phyloP scores from a whole-genome alignment of 2,329 filamentous ascomycete species.

The Trichoderma afroharzianum region DNA sequence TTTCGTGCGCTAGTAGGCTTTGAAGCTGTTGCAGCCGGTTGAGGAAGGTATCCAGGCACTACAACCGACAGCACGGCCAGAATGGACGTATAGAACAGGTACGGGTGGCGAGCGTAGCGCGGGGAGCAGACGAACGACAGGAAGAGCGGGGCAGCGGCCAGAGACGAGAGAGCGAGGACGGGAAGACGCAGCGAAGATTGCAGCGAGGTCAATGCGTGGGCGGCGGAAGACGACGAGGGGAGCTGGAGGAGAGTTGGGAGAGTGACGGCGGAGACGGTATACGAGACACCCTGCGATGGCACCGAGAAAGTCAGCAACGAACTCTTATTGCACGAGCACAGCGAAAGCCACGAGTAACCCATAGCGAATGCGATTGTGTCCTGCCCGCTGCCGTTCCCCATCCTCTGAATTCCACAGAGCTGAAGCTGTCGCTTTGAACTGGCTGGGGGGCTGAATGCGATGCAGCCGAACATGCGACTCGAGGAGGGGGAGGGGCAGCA shows the following conservation, averaged over 20 bases:
- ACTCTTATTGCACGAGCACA: background rate
- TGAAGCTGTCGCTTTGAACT: background rate
- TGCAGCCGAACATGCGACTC: background rate
- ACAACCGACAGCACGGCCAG: slow-evolving; percentile 61
- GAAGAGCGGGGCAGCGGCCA: slow-evolving; percentile 69
- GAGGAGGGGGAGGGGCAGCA: slow-evolving; percentile 1
- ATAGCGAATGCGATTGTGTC: background rate
- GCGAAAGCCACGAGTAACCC: background rate
- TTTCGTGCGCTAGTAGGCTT: slow-evolving; percentile 26
- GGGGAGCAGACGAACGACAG: slow-evolving; percentile 77
- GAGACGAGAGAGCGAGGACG: slow-evolving; percentile 61
- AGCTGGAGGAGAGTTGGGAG: slow-evolving; percentile 79
- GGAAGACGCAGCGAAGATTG: slow-evolving; percentile 61
- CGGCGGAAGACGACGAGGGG: slow-evolving; percentile 68
- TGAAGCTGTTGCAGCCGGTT: slow-evolving; percentile 22
- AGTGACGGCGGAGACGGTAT: slow-evolving; percentile 72
- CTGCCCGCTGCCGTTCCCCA: background rate
- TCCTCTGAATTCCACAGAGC: background rate
- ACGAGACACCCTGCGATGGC: slow-evolving; percentile 73
- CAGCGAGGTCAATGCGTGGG: slow-evolving; percentile 67
- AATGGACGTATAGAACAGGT: slow-evolving; percentile 79
- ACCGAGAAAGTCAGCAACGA: background rate
- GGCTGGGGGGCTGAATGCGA: background rate
- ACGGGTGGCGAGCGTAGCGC: slow-evolving; percentile 73
- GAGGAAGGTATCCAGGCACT: slow-evolving; percentile 46